Conservation (phyloP, 2,329 filamentous ascomycete species). For the Verticillium nubilum region DNA sequence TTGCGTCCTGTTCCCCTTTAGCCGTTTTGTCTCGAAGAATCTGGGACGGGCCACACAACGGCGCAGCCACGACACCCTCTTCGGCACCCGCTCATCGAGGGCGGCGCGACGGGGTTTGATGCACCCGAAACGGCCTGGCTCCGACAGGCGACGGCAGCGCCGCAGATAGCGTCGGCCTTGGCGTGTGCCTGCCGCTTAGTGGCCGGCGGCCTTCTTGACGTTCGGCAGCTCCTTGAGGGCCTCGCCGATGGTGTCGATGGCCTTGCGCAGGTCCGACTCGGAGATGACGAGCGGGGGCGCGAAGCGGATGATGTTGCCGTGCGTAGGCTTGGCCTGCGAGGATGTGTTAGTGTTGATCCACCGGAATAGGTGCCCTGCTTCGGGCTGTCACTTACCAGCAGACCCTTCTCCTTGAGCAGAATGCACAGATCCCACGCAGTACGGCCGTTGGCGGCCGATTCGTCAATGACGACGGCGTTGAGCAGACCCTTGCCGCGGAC, state of each 20-base stretch:
- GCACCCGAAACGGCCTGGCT: not conserved
- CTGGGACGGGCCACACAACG: not conserved
- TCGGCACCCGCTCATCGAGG: not conserved
- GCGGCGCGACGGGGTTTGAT: not conserved
- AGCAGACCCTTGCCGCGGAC: conserved; percentile 90
- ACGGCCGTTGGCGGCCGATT: conserved; percentile 76
- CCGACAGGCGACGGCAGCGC: not conserved
- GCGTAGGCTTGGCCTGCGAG: conserved; percentile 86
- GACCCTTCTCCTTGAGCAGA: conserved; percentile 89
- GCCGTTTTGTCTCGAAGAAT: not conserved
- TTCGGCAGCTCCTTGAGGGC: conserved; percentile 76
- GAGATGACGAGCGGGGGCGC: conserved; percentile 95
- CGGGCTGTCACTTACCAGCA: conserved; percentile 62
- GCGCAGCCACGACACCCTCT: not conserved
- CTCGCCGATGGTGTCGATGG: conserved; percentile 74
- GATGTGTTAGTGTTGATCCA: not conserved
- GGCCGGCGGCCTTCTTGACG: conserved; percentile 29
- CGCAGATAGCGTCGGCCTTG: not conserved
- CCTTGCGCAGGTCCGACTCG: conserved; percentile 75
- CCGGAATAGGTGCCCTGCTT: not conserved
- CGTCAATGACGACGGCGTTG: conserved; percentile 95
- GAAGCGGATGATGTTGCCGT: conserved; percentile 96
- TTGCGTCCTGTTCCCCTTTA: not conserved
- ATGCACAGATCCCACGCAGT: conserved; percentile 96
- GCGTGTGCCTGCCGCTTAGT: conserved; percentile 19